These are phyloP conservation scores for Trichophyton schoenleinii DNA, from an alignment of 2,329 filamentous ascomycete genomes.

Conservation along the genomic window DNA sequence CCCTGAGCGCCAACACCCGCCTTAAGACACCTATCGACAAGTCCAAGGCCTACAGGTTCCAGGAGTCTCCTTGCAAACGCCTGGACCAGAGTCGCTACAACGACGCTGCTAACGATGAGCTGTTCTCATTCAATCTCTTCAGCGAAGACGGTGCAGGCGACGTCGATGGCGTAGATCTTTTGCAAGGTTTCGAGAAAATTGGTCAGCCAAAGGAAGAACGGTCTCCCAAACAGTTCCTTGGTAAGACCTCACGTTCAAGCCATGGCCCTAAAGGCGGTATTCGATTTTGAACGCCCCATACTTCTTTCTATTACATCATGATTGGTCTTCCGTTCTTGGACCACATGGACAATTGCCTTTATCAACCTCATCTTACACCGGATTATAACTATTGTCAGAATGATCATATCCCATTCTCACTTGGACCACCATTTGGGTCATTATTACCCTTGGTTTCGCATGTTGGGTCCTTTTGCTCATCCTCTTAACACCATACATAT, in stretches of 20 bases:
- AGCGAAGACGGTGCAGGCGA: constrained; percentile 31
- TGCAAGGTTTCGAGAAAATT: constrained; percentile 39
- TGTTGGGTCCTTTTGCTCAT: background rate
- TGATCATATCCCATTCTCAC: background rate
- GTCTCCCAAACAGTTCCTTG: constrained; percentile 19
- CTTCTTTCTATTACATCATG: background rate
- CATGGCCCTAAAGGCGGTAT: constrained; percentile 14
- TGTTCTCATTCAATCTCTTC: constrained; percentile 38
- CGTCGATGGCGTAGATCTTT: constrained; percentile 34
- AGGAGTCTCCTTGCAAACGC: constrained; percentile 31
- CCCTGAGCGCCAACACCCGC: constrained; percentile 26
- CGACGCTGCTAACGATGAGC: constrained; percentile 31
- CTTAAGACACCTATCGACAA: constrained; percentile 24
- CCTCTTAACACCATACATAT: background rate
- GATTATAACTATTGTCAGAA: background rate
- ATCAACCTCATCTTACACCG: background rate
- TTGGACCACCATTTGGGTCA: background rate
- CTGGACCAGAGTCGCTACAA: constrained; percentile 22
- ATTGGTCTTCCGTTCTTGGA: background rate
- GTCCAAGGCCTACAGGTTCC: constrained; percentile 20
- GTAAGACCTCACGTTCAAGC: constrained; percentile 18
- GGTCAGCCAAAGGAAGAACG: constrained; percentile 28
- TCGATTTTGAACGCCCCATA: background rate
- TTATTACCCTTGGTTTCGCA: background rate
- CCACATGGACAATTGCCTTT: background rate